These are phyloP conservation scores for Brassica balearica DNA, from an alignment of 441 rosid genomes.

Conservation along the genomic window DNA sequence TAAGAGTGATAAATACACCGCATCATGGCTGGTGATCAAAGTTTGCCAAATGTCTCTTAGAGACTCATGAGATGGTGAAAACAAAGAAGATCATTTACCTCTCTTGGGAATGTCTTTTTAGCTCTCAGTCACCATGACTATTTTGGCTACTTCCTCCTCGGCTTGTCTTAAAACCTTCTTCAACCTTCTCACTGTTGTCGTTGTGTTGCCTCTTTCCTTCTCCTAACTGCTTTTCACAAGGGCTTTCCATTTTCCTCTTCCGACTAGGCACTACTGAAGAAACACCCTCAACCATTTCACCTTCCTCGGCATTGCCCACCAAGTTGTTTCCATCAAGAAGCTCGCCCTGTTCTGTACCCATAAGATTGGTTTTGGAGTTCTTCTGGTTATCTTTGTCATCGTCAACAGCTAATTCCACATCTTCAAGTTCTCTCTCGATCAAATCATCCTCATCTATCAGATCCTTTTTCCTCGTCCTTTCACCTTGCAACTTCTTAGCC, in stretches of 20 bases:
- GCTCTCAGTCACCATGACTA: conserved; percentile 30
- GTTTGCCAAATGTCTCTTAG: conserved; percentile 1
- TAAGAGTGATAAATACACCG: background rate
- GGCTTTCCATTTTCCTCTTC: conserved; percentile 65
- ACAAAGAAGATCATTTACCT: conserved; percentile 17
- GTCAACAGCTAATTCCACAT: conserved; percentile 80
- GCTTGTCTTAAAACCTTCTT: conserved; percentile 30
- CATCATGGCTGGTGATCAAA: background rate
- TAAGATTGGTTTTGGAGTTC: conserved; percentile 23
- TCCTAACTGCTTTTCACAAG: conserved; percentile 52
- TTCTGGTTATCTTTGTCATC: conserved; percentile 62
- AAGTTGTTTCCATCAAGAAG: conserved; percentile 48
- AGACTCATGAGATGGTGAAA: conserved; percentile 1
- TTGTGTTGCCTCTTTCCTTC: conserved; percentile 53
- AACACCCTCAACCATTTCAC: conserved; percentile 66
- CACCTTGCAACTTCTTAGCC: conserved; percentile 74
- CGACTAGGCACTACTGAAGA: conserved; percentile 52
- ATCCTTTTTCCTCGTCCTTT: conserved; percentile 63
- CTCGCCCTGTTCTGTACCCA: conserved; percentile 46
- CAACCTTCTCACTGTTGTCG: conserved; percentile 16
- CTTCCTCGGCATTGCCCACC: conserved; percentile 60
- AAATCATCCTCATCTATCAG: conserved; percentile 86
- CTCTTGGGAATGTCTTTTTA: conserved; percentile 25
- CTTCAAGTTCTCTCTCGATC: conserved; percentile 90
- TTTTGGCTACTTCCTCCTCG: conserved; percentile 4